phyloP scores from a whole-genome alignment of 495 filamentous ascomycete genomes.

The Daldinia caldariorum region DNA sequence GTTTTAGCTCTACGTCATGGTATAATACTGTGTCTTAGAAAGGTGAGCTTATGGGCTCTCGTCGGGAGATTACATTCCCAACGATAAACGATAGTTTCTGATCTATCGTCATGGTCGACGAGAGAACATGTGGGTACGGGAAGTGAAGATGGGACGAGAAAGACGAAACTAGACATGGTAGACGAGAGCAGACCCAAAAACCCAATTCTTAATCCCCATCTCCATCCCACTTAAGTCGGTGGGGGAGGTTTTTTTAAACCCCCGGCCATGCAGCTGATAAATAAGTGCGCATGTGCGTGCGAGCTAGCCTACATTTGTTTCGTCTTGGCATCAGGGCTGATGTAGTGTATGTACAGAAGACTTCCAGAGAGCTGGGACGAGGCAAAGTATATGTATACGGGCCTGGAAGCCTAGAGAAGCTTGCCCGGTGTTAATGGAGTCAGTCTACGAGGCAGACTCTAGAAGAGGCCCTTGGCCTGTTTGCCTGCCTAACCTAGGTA shows the following conservation, averaged over 20 bases:
- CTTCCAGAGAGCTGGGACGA: constrained; percentile 20
- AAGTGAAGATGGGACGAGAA: background rate
- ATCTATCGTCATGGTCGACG: background rate
- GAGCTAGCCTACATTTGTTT: constrained; percentile 11
- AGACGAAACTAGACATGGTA: background rate
- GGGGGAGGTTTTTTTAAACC: constrained; percentile 7
- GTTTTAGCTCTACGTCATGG: constrained; percentile 34
- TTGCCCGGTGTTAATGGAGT: background rate
- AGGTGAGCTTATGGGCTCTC: background rate
- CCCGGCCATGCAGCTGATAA: constrained; percentile 35
- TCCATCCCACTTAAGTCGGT: constrained; percentile 15
- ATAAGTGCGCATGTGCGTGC: constrained; percentile 2
- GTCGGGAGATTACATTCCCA: constrained; percentile 4
- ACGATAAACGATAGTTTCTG: background rate
- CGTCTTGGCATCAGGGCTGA: constrained; percentile 32
- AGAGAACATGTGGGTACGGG: background rate
- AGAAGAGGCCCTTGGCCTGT: constrained; percentile 12
- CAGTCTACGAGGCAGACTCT: constrained; percentile 29
- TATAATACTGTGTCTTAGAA: background rate
- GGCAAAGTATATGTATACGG: constrained; percentile 1
- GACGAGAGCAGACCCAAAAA: background rate
- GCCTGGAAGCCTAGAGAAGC: constrained; percentile 14
- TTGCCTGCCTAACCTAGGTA: constrained; percentile 8
- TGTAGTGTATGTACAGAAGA: constrained; percentile 11
- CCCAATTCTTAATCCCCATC: constrained; percentile 6